Evolutionary conservation across 208 protist species (phyloP), one percentile per base, ranked within the genome.

Genomic region (Novymonas esmeraldas): DNA sequence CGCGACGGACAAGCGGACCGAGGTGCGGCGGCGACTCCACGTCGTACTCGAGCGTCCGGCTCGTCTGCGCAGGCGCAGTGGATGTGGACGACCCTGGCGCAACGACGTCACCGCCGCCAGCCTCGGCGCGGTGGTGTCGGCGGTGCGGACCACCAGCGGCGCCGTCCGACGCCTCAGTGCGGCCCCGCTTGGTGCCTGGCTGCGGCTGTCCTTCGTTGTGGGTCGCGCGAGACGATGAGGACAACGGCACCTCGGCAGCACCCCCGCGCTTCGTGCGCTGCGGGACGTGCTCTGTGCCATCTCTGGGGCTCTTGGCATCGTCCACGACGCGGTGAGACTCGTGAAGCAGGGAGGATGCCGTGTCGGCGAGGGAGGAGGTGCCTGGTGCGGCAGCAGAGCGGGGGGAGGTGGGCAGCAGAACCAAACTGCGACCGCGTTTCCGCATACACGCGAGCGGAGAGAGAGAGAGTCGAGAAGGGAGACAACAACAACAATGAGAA

Each of bases 11-110:
- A 57, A 31, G n/a, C 11, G 49, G 3, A 57, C 14, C 6, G 3
- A 16, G 46, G 16, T n/a, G 55, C 38, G 5, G 55, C 24, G 31
- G 24, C 39, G 38, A 59, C 36, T 10, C 50, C 20, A 38, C 20
- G 33, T 65, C 58, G 39, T 65, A 73, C 7, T 60, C 52, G 1
- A 73, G 58, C 2, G 67, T 73, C 24, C 64, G 62, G 54, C 41
- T 66, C 3, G 49, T 70, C 7, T n/a, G 22, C 16, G 45, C 42
- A n/a, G 22, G 20, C 36, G 22, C n/a, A 14, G 54, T 44, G 7
- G 50, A 49, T 4, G 51, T 48, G 24, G 49, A 7, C 2, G 46
- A 58, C 16, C 20, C 36, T 11, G 34, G 54, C 41, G 36, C 18
- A 16, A 29, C 52, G 10, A 14, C n/a, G 33, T 6, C 33, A 5